Percentiles rank a stretch among this genome's conserved stretches.
phyloP scores from a whole-genome alignment of 345 rosid species.

The Mallotus nudiflorus region DNA sequence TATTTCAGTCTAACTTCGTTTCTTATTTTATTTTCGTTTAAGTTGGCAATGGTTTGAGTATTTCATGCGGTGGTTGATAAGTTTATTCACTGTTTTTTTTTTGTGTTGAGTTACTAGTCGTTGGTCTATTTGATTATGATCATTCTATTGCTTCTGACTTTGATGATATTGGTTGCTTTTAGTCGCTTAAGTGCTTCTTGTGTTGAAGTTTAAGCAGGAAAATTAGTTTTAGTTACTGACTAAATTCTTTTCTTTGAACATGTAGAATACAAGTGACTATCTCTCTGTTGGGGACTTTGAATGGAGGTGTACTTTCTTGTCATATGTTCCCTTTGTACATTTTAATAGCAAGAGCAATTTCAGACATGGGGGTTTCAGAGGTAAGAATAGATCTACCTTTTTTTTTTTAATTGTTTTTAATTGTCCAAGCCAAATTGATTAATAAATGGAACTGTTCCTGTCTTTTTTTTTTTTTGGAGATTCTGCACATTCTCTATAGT shows the following conservation, averaged over 20 bases:
- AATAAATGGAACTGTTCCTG: not conserved
- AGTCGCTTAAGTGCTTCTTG: conserved; percentile 16
- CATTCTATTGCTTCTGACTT: not conserved
- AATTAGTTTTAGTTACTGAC: conserved; percentile 27
- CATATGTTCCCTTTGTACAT: conserved; percentile 72
- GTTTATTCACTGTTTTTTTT: not conserved
- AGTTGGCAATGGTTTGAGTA: too few relatives aligned
- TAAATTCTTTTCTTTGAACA: conserved; percentile 20
- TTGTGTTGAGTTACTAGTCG: not conserved
- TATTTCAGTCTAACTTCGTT: not conserved
- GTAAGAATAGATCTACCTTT: conserved; percentile 38
- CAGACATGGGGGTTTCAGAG: conserved; percentile 57
- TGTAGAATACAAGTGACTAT: conserved; percentile 79
- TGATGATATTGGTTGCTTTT: conserved; percentile 2
- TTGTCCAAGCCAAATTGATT: not conserved
- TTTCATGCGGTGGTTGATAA: too few relatives aligned
- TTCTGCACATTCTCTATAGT: conserved; percentile 8
- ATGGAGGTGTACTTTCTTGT: conserved; percentile 55
- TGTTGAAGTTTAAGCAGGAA: conserved; percentile 4
- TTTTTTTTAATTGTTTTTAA: not conserved
- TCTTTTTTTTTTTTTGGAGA: not conserved
- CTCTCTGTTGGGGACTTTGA: conserved; percentile 49
- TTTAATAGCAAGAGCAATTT: conserved; percentile 73
- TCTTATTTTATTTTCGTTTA: too few relatives aligned
- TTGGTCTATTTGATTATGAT: not conserved